phyloP scores from a whole-genome alignment of 2,329 filamentous ascomycete species.

The Epichloe scottii region DNA sequence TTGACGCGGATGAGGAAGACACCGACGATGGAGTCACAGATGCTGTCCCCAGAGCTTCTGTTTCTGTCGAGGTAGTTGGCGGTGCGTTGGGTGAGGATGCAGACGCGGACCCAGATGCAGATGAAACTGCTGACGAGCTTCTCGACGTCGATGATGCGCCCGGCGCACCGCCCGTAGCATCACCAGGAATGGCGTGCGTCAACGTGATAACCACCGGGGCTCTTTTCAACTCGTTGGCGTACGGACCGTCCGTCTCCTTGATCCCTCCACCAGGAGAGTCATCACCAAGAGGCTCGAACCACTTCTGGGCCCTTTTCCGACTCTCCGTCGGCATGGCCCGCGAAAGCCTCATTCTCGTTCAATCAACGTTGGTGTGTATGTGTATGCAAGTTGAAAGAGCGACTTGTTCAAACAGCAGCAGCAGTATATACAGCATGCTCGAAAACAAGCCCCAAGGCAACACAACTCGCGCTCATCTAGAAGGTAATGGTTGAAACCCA shows the following conservation, averaged over 20 bases:
- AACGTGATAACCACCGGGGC: not conserved
- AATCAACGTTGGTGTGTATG: too few species aligned
- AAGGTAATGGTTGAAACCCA: too few species aligned
- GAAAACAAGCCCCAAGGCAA: too few species aligned
- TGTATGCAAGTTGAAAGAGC: too few species aligned
- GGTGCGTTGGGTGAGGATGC: not conserved
- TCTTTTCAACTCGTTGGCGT: not conserved
- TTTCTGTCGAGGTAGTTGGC: not conserved
- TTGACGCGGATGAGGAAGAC: not conserved
- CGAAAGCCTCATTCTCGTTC: too few species aligned
- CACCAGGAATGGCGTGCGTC: not conserved
- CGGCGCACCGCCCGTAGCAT: not conserved
- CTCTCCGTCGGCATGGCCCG: not conserved
- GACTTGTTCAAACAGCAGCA: too few species aligned
- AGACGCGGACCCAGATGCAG: not conserved
- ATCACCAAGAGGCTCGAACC: not conserved
- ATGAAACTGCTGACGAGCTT: not conserved
- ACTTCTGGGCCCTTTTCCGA: not conserved
- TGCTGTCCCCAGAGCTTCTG: not conserved
- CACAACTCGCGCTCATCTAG: too few species aligned
- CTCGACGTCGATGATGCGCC: not conserved
- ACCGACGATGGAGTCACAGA: not conserved
- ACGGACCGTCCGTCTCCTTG: not conserved
- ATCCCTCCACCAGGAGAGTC: not conserved
- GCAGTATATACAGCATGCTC: too few species aligned